Percentiles rank a stretch among this genome's conserved stretches.
Evolutionary conservation across 495 filamentous ascomycete species (phyloP).

Genomic region (Aspergillus baeticus): DNA sequence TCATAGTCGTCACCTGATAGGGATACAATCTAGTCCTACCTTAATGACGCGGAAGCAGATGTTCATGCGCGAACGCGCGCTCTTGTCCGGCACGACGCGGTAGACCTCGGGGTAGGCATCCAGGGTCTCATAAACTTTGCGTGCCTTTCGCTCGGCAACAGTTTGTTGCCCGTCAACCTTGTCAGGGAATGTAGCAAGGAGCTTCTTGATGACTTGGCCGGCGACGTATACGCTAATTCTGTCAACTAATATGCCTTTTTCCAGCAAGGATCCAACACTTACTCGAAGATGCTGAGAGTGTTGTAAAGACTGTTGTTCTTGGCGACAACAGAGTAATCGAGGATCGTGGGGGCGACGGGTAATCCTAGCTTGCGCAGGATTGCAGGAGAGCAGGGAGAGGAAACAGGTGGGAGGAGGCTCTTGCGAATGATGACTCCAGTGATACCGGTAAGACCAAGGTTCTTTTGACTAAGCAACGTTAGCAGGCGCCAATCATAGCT

Average conservation of each 20-base stretch:
- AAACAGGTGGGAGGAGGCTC: constrained; percentile 64
- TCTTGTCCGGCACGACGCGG: constrained; percentile 69
- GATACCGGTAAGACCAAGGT: constrained; percentile 80
- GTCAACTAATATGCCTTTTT: not conserved
- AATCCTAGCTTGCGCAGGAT: constrained; percentile 74
- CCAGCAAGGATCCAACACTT: constrained; percentile 10
- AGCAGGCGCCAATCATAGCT: constrained; percentile 6
- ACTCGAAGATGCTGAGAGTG: constrained; percentile 90
- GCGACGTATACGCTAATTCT: constrained; percentile 71
- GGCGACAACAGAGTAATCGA: constrained; percentile 76
- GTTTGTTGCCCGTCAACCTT: constrained; percentile 41
- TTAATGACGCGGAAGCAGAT: constrained; percentile 77
- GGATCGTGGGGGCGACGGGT: constrained; percentile 65
- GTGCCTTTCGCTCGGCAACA: constrained; percentile 67
- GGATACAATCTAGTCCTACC: constrained; percentile 21
- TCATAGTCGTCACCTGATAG: too few species aligned
- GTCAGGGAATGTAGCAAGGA: constrained; percentile 34
- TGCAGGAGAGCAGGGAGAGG: constrained; percentile 53
- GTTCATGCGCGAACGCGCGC: constrained; percentile 82
- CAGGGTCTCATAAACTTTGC: constrained; percentile 69
- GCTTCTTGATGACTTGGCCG: constrained; percentile 75
- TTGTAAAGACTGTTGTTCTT: constrained; percentile 94
- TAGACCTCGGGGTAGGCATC: constrained; percentile 71
- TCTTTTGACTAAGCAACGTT: constrained; percentile 62
- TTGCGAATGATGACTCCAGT: constrained; percentile 82